Percentiles rank a stretch among this genome's conserved stretches.
Conservation (phyloP, 2,329 filamentous ascomycete species). For the Keithomyces neogunnii region DNA sequence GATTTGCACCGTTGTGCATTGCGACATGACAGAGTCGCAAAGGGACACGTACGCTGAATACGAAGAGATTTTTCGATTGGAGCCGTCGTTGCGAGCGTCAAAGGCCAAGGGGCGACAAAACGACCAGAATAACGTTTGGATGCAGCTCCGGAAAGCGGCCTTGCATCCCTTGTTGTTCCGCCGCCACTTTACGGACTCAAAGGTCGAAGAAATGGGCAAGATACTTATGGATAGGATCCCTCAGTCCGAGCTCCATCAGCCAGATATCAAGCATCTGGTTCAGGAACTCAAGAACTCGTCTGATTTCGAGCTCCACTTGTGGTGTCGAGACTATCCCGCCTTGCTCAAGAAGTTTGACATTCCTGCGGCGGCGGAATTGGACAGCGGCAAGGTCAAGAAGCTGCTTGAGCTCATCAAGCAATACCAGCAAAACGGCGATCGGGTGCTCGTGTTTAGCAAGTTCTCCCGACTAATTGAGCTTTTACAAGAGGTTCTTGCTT, state of each 20-base stretch:
- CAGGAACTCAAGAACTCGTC: constrained; percentile 50
- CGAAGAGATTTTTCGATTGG: constrained; percentile 55
- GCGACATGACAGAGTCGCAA: constrained; percentile 68
- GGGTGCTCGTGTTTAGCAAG: constrained; percentile 84
- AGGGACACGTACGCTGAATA: constrained; percentile 61
- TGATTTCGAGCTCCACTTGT: constrained; percentile 58
- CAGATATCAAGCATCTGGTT: constrained; percentile 42
- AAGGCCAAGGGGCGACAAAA: constrained; percentile 40
- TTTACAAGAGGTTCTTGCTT: constrained; percentile 70
- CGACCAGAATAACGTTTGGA: constrained; percentile 65
- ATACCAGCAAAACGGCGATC: constrained; percentile 74
- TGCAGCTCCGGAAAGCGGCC: constrained; percentile 85
- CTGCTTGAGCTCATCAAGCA: constrained; percentile 64
- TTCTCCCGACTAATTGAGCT: constrained; percentile 91
- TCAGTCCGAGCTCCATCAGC: constrained; percentile 43
- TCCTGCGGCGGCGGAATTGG: constrained; percentile 42
- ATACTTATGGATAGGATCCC: constrained; percentile 64
- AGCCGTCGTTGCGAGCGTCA: constrained; percentile 43
- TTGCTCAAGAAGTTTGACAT: constrained; percentile 48
- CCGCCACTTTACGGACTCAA: constrained; percentile 66
- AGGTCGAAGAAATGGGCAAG: constrained; percentile 67
- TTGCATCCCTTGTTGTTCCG: constrained; percentile 87
- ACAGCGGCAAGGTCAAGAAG: constrained; percentile 76
- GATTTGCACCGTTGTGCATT: constrained; percentile 68
- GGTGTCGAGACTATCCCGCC: constrained; percentile 49